Conservation (phyloP, 2,329 filamentous ascomycete genomes). For the Aspergillus jensenii region DNA sequence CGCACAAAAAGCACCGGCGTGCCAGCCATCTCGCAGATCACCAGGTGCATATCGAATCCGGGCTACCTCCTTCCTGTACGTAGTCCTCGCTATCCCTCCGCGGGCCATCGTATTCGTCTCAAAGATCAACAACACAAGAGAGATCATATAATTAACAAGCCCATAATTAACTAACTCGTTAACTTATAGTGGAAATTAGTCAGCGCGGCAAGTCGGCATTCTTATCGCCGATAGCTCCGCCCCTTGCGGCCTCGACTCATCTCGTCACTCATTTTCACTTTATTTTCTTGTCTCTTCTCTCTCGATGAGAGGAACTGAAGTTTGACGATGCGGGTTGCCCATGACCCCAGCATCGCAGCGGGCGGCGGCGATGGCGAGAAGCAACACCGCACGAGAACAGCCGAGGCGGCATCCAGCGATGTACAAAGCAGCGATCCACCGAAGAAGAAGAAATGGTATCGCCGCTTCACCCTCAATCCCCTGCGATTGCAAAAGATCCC, state of each 20-base stretch:
- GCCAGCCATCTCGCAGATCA: too few species aligned
- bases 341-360: not conserved
- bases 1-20: too few species aligned
- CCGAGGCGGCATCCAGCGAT: not conserved
- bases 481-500: slow-evolving; percentile 50
- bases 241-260: not conserved
- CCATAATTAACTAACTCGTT: too few species aligned
- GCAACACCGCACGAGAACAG: not conserved
- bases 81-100: too few species aligned
- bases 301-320: not conserved
- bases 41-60: too few species aligned
- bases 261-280: not conserved
- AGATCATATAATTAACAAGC: too few species aligned
- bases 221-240: slow-evolving; percentile 3
- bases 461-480: slow-evolving; percentile 36
- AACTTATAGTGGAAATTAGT: not conserved
- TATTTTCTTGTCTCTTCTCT: not conserved
- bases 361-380: not conserved
- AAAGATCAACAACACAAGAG: too few species aligned
- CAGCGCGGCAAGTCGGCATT: not conserved
- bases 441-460: slow-evolving; percentile 2
- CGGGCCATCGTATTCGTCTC: too few species aligned
- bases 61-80: too few species aligned
- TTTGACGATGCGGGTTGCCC: not conserved
- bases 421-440: not conserved